phyloP scores from a whole-genome alignment of 2,329 filamentous ascomycete species.

The Ophiosphaerella herpotricha region DNA sequence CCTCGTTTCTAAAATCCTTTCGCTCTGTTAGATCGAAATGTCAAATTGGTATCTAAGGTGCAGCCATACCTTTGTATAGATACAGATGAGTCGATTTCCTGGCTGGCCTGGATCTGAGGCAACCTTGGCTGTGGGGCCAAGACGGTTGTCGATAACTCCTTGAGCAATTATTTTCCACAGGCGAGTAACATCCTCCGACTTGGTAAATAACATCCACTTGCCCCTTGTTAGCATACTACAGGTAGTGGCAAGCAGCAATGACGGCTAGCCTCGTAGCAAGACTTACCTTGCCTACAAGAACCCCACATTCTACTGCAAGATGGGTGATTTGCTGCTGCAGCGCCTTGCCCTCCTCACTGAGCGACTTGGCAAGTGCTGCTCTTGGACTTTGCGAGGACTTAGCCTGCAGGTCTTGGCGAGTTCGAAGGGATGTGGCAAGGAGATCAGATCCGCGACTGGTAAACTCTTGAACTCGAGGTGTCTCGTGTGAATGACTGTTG shows the following conservation, averaged over 20 bases:
- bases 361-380: slow-evolving; percentile 42
- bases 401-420: slow-evolving; percentile 56
- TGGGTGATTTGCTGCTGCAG: slow-evolving; percentile 62
- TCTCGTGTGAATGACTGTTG: slow-evolving; percentile 39
- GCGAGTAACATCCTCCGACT: slow-evolving; percentile 59
- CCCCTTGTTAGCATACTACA: slow-evolving; percentile 8
- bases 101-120: slow-evolving; percentile 57
- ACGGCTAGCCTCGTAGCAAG: neutral
- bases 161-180: slow-evolving; percentile 70
- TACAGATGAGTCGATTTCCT: slow-evolving; percentile 59
- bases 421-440: slow-evolving; percentile 54
- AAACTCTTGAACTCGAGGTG: slow-evolving; percentile 47
- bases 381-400: slow-evolving; percentile 56
- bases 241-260: neutral
- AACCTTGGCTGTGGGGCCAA: slow-evolving; percentile 77
- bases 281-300: slow-evolving; percentile 69
- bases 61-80: neutral
- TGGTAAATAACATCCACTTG: slow-evolving; percentile 76
- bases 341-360: slow-evolving; percentile 49
- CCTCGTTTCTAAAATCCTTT: slow-evolving; percentile 69
- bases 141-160: slow-evolving; percentile 68
- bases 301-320: slow-evolving; percentile 62
- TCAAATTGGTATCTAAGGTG: neutral
- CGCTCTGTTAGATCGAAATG: slow-evolving; percentile 70
- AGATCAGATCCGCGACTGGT: slow-evolving; percentile 60